These are phyloP conservation scores for Dorcoceras hygrometricum DNA, from an alignment of 257 asterid genomes.

Conservation along the genomic window DNA sequence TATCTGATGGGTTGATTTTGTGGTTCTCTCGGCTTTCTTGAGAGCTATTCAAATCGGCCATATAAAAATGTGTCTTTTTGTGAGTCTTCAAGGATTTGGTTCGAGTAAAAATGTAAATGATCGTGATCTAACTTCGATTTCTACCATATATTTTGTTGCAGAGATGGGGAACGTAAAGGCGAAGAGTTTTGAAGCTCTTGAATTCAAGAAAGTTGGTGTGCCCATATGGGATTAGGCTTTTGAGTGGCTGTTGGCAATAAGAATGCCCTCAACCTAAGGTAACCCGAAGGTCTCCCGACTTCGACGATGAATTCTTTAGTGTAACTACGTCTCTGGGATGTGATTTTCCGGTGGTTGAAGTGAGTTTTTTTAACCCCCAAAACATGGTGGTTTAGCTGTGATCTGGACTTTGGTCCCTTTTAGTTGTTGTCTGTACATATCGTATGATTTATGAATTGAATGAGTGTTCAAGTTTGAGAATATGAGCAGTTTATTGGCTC, in stretches of 20 bases:
- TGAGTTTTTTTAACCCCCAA: constrained; percentile 13
- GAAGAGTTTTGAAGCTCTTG: constrained; percentile 23
- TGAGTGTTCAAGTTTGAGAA: constrained; percentile 26
- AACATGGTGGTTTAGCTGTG: constrained; percentile 22
- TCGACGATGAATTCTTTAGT: constrained; percentile 28
- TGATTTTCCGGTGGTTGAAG: constrained; percentile 26
- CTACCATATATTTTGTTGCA: constrained; percentile 19
- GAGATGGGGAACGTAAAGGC: constrained; percentile 28
- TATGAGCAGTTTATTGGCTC: constrained; percentile 18
- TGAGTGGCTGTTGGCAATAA: constrained; percentile 41
- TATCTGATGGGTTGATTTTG: constrained; percentile 8
- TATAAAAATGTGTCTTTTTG: neutral
- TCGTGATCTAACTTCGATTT: constrained; percentile 16
- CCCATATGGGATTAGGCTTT: constrained; percentile 43
- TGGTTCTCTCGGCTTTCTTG: neutral
- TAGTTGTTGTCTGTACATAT: constrained; percentile 26
- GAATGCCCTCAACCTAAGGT: constrained; percentile 47
- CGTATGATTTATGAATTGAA: too few relatives aligned
- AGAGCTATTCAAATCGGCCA: neutral
- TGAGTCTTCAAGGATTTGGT: neutral
- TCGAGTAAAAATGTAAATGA: neutral
- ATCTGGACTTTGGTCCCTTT: constrained; percentile 20
- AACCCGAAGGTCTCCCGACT: constrained; percentile 37
- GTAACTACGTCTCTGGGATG: constrained; percentile 24
- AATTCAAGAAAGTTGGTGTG: constrained; percentile 30